Evolutionary conservation across 2,329 filamentous ascomycete genomes (phyloP).

Genomic region (Fusarium sp.): DNA sequence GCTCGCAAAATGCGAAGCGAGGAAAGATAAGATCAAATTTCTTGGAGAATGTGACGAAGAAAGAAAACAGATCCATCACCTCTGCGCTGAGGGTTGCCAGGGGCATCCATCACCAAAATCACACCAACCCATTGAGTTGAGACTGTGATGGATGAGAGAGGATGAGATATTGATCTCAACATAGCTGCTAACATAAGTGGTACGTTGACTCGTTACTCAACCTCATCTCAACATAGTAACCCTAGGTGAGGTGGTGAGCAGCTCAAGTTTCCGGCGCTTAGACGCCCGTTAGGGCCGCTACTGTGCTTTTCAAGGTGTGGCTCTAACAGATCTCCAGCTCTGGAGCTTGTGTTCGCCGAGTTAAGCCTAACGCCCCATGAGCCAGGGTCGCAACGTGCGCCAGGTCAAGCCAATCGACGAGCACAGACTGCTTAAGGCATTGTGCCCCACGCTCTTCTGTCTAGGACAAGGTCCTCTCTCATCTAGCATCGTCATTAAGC

Average conservation of each 20-base stretch:
- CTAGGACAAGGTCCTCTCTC: constrained; percentile 17
- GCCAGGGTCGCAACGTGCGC: constrained; percentile 35
- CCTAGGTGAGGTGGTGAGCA: constrained; percentile 20
- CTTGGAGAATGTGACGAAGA: constrained; percentile 23
- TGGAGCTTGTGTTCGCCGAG: constrained; percentile 26
- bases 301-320: constrained; percentile 48
- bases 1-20: constrained; percentile 5
- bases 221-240: constrained; percentile 15
- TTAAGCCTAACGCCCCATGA: constrained; percentile 35
- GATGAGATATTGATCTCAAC: not conserved
- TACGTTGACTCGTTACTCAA: constrained; percentile 21
- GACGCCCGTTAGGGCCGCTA: constrained; percentile 44
- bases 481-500: constrained; percentile 35
- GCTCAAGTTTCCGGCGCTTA: constrained; percentile 48
- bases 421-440: constrained; percentile 35
- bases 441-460: constrained; percentile 29
- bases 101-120: constrained; percentile 32
- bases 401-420: constrained; percentile 32
- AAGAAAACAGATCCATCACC: constrained; percentile 23
- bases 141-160: constrained; percentile 23
- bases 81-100: constrained; percentile 24
- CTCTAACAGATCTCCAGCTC: constrained; percentile 26
- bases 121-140: constrained; percentile 13
- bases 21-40: constrained; percentile 2
- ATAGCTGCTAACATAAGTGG: not conserved